A percentile compares a stretch with the other conserved stretches of the same genome.
Conservation (phyloP, 495 filamentous ascomycete genomes). For the Neurospora sp. region DNA sequence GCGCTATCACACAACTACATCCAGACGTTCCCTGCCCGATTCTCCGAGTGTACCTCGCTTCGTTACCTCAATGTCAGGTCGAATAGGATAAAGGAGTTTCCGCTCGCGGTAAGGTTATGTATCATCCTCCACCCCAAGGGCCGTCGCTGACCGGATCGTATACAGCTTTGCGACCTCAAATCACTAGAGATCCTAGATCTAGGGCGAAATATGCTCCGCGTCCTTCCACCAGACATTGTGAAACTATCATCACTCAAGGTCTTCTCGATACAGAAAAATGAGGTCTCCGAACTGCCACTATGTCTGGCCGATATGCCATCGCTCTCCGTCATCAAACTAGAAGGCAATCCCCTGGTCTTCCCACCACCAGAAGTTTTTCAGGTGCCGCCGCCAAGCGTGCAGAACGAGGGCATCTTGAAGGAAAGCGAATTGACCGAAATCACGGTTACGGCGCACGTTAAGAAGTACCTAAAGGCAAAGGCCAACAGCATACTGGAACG, state of each 20-base stretch:
- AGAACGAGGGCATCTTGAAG: constrained; percentile 33
- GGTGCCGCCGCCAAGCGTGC: constrained; percentile 32
- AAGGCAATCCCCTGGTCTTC: constrained; percentile 71
- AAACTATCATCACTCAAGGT: constrained; percentile 69
- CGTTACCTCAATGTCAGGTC: constrained; percentile 91
- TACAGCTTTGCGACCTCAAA: constrained; percentile 60
- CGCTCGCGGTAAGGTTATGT: constrained; percentile 55
- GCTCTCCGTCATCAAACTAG: constrained; percentile 75
- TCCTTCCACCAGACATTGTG: constrained; percentile 68
- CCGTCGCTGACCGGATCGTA: constrained; percentile 10
- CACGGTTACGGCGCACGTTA: constrained; percentile 59
- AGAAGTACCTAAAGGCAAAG: constrained; percentile 60
- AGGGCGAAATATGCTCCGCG: constrained; percentile 69
- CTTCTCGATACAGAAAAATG: constrained; percentile 72
- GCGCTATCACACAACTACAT: constrained; percentile 85
- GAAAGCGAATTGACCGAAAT: constrained; percentile 51
- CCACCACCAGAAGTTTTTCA: constrained; percentile 52
- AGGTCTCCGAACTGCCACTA: constrained; percentile 69
- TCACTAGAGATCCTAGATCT: constrained; percentile 89
- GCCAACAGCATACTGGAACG: constrained; percentile 35
- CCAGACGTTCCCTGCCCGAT: constrained; percentile 63
- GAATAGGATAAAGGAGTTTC: constrained; percentile 82
- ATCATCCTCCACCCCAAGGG: constrained; percentile 1
- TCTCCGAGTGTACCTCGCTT: constrained; percentile 77
- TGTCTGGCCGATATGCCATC: constrained; percentile 82